Evolutionary conservation across 257 asterid species (phyloP).

Genomic region (Solanum medicagineum): DNA sequence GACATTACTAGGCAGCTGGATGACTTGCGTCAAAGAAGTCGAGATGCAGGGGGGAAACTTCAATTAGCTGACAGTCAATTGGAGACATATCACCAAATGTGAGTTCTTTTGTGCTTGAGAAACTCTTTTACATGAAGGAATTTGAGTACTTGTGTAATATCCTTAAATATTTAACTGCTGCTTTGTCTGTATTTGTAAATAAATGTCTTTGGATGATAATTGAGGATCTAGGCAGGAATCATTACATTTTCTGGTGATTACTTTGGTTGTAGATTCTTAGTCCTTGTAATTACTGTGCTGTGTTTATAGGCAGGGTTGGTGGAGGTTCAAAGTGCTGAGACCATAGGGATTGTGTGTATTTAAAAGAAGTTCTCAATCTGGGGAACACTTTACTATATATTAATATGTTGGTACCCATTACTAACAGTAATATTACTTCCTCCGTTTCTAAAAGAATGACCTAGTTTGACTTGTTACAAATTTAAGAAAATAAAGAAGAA

Average conservation of each 20-base stretch:
- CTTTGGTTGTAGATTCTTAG: neutral
- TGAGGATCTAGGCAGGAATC: neutral
- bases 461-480: too few species aligned
- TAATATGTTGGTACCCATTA: neutral
- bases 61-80: conserved; percentile 92
- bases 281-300: neutral
- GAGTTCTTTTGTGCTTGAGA: conserved; percentile 18
- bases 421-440: neutral
- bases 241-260: neutral
- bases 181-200: neutral
- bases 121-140: neutral
- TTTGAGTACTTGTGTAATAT: neutral
- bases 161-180: neutral
- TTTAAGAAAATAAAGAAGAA: too few species aligned
- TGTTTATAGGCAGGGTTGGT: neutral
- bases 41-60: conserved; percentile 79
- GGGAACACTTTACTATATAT: neutral
- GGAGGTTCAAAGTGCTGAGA: neutral
- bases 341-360: neutral
- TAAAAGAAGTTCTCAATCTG: neutral
- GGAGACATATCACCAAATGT: conserved; percentile 90
- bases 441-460: too few species aligned
- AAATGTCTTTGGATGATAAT: neutral
- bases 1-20: conserved; percentile 75
- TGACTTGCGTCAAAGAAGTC: conserved; percentile 63